Conservation (phyloP, 306 rosid species). For the Abrus pulchellus region DNA sequence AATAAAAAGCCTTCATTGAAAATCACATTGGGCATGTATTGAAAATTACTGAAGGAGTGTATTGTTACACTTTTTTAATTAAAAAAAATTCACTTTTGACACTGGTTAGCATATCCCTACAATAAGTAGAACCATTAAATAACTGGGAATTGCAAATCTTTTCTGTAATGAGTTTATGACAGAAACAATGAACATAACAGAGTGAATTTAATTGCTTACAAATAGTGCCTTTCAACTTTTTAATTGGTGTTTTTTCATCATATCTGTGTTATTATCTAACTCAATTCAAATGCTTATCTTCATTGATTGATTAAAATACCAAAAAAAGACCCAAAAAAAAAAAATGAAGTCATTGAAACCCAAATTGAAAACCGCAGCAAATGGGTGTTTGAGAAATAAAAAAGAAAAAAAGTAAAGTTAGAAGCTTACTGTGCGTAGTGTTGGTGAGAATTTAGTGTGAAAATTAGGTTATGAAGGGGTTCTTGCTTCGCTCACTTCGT, state of each 20-base stretch:
- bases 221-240: background rate
- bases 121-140: background rate
- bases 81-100: no score
- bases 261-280: background rate
- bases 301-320: background rate
- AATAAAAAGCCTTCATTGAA: no score
- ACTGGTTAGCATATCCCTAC: no score
- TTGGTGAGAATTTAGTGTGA: background rate
- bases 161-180: background rate
- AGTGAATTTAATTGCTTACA: constrained; percentile 13
- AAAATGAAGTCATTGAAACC: background rate
- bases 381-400: constrained; percentile 5
- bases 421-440: constrained; percentile 30
- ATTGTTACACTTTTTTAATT: no score
- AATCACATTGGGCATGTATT: no score
- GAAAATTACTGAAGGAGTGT: no score
- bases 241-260: background rate
- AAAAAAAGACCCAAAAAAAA: background rate
- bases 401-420: background rate
- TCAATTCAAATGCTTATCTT: constrained; percentile 7
- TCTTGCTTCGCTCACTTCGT: background rate
- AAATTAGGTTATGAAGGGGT: constrained; percentile 11
- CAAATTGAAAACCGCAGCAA: background rate
- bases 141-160: constrained; percentile 2
- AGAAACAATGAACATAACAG: constrained; percentile 19